Evolutionary conservation across 805 yeast genomes (phyloP), one percentile per base, ranked within the genome.

Genomic region (Candida quercuum): DNA sequence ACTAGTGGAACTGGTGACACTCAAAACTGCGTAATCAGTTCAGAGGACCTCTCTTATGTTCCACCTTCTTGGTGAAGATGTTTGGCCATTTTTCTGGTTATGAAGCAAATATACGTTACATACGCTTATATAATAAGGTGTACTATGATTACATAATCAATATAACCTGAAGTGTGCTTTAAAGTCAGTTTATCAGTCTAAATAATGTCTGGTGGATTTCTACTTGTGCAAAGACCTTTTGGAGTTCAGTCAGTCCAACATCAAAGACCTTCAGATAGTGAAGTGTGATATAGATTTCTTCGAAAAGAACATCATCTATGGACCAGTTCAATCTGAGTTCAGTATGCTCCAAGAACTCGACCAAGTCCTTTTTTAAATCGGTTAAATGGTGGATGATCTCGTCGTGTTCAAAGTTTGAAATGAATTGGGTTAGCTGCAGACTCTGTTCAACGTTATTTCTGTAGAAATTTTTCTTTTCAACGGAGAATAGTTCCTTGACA

Each of bases 401-500:
- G 12, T 16, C 21, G 7, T 14, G 31, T 42, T 32, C 61, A 28
- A 45, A 61, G 48, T 6, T 36, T 25, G 6, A 49, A 39, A 17
- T 6, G 8, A 26, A 9, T 6, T n/a, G 18, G n/a, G 29, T 14
- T 13, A 51, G 41, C 28, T 55, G 56, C 3, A 37, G 11, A 2
- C 43, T 48, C 23, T 52, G 56, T 25, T 61, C 63, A 8, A 69
- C 53, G 12, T 67, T 70, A 50, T 79, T 76, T 46, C 78, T 66
- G 58, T 78, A 85, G 28, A 82, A 70, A 46, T 86, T 86, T 38
- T 70, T 74, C 48, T 74, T 76, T 52, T 87, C 96, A 6, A 70
- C 59, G 6, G 77, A 76, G 56, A 86, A 87, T 28, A 87, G 54
- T 3, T 67, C 61, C 15, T 64, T 58, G 16, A 58, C 63, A 6